Base-by-base conservation (phyloP, 2,329 filamentous ascomycete genomes). In the Fusarium palustre region DNA sequence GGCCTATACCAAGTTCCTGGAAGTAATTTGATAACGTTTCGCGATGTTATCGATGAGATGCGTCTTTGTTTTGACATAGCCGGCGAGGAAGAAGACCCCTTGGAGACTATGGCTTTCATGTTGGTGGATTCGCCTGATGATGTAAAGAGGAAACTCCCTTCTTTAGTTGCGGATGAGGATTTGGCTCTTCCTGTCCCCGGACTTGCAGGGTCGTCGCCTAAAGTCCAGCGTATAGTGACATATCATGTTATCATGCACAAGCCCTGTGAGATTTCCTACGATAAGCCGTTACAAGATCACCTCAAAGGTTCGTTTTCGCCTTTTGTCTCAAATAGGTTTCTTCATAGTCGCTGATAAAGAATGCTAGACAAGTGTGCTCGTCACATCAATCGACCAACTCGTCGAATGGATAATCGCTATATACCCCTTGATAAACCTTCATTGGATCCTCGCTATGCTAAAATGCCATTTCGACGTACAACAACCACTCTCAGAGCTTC, bases 51-150 rank as follows among this genome's bases (percentile, higher is more conserved):
- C 16, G 31, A 68, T n/a, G 64, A 71, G 53, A 45, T 71, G 22
- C 53, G 64, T 22, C 64, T 68, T 8, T 66, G 58, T 41, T 71
- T 71, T 42, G 59, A 69, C n/a, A 47, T 69, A 7, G 46, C 49
- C 12, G 34, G 5, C 7, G 18, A 20, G 7, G 16, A 52, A 20
- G 49, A 62, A 20, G 49, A 62, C 22, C 18, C 50, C 11, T 69
- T 56, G 59, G 36, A 54, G 6, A 34, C 30, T 13, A 24, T 70
- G 12, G 59, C 55, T 0, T 70, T 70, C 36, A 43, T 42, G 36
- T 2, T 53, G n/a, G 49, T 30, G 18, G 49, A 53, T 1, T 53
- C 49, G 4, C 48, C 48, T 1, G 34, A 28, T 36, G 48, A 52
- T 41, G 5, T 22, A 25, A 52, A 25, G 48, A 20, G 36, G 5